These are phyloP conservation scores for Cyclotella distinguenda DNA, from an alignment of 108 stramenopile species.

Conservation along the genomic window DNA sequence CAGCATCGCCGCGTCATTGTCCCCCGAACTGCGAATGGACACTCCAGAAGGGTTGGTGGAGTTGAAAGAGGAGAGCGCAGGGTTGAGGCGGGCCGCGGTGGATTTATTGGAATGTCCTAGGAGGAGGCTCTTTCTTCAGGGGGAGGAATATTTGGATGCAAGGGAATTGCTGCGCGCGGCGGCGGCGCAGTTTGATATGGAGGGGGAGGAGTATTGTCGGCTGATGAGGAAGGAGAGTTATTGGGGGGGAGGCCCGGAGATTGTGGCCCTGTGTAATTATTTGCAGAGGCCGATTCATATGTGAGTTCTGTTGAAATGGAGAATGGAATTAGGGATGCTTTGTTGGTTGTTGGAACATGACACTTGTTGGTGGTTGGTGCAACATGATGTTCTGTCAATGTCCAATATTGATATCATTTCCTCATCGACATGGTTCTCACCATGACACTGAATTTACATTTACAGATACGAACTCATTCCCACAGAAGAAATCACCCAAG, in stretches of 20 bases:
- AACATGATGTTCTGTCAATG: neutral
- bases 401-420: neutral
- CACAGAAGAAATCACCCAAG: neutral
- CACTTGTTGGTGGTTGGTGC: too few relatives aligned
- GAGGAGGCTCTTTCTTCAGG: conserved; percentile 79
- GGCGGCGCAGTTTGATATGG: conserved; percentile 79
- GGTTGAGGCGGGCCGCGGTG: conserved; percentile 45
- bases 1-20: conserved; percentile 48
- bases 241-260: conserved; percentile 98
- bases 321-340: neutral
- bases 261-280: conserved; percentile 92
- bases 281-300: conserved; percentile 93
- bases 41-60: conserved; percentile 14
- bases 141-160: conserved; percentile 71
- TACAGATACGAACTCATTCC: conserved; percentile 34
- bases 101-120: conserved; percentile 41
- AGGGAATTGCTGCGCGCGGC: conserved; percentile 77
- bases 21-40: conserved; percentile 51
- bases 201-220: conserved; percentile 80
- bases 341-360: too few relatives aligned
- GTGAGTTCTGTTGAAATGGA: conserved; percentile 63
- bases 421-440: neutral
- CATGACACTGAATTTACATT: neutral
- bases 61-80: conserved; percentile 12
- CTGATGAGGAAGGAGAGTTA: conserved; percentile 85